phyloP scores from a whole-genome alignment of 108 stramenopile species.

The Chaetoceros tenuissimus region DNA sequence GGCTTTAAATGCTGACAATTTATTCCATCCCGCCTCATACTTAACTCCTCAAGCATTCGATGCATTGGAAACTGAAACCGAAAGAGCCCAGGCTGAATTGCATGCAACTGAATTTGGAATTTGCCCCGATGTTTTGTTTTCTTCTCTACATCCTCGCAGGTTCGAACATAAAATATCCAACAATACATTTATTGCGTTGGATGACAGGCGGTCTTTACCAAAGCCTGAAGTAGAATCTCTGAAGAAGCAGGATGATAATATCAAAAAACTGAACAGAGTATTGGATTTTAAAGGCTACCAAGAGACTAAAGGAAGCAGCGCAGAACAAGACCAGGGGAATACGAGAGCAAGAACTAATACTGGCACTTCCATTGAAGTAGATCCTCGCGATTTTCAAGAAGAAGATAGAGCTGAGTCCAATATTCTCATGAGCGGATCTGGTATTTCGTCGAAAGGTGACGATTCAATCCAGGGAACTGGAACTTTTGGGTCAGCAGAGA shows the following conservation, averaged over 20 bases:
- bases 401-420: not conserved
- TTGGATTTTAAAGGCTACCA: not conserved
- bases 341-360: not conserved
- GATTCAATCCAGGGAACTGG: too few relatives aligned
- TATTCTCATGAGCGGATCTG: not conserved
- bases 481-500: too few relatives aligned
- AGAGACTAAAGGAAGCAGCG: not conserved
- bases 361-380: not conserved
- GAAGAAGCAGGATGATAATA: not conserved
- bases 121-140: constrained; percentile 67
- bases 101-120: constrained; percentile 85
- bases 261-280: not conserved
- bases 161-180: constrained; percentile 5
- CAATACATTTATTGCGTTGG: constrained; percentile 37
- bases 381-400: not conserved
- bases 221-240: too few relatives aligned
- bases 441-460: not conserved
- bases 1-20: constrained; percentile 70
- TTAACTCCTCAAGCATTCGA: constrained; percentile 63
- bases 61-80: constrained; percentile 49
- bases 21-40: constrained; percentile 90
- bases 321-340: not conserved
- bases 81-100: constrained; percentile 73
- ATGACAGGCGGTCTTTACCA: constrained; percentile 44
- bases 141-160: constrained; percentile 41